Base-by-base conservation (phyloP, 1,139 yeast species). In the Yueomyces sp. region DNA sequence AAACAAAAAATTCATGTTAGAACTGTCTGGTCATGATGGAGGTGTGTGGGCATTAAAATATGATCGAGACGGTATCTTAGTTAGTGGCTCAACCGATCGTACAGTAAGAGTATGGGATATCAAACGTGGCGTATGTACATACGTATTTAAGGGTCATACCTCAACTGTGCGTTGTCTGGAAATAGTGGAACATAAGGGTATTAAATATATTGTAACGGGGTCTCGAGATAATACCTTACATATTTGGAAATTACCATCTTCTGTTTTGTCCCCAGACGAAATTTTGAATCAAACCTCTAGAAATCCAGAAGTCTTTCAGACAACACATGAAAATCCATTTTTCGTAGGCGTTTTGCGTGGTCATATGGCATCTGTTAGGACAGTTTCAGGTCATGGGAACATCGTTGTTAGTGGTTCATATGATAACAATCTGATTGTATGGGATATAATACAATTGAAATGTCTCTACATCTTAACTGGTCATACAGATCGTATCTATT, bases 1-100 rank as follows among this genome's bases (percentile, higher is more conserved):
- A 35, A 78, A 85, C 0, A 96, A 96, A 4, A 67, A 68, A 39
- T 67, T 81, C 39, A 55, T 81, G n/a, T 70, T 76, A 41, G 81
- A 83, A 2, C 68, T 91, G 42, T 70, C 73, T 43, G 97, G 96
- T 9, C 98, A 91, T 57, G 95, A 84, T 46, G 97, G 97, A 40
- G 98, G 98, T 29, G 98, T 93, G 7, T 91, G 99, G 99, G 97
- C 98, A 1, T 69, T 91, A 58, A 87, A 91, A 61, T 89, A 87
- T 59, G 75, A 54, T 38, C 52, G 50, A 32, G 55, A 56, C 40
- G 62, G 62, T 6, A 81, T 84, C 1, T 66, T 89, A 37, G 94
- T 87, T 0, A 81, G 93, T 49, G 97, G 96, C 0, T 81, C 95
- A 1, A 87, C 96, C 1, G 97, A 89, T 63, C 73, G 95, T 51